Conservation (phyloP, 768 basidiomycete species). For the Serendipita sp. region DNA sequence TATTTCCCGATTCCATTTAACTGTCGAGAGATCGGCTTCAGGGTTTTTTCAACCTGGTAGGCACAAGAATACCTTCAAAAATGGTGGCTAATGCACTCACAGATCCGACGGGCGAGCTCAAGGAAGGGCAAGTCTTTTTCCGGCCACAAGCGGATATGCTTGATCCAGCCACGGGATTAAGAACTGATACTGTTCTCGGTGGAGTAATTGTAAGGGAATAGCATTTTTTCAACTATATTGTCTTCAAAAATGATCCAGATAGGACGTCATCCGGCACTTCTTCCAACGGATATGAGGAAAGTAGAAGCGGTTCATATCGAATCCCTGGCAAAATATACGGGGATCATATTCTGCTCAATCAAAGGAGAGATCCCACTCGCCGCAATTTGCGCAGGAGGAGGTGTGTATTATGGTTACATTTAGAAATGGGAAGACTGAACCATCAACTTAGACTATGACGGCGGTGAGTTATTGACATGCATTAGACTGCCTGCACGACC, state of each 20-base stretch:
- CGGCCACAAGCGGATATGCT: neutral
- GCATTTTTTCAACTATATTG: neutral
- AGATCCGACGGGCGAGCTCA: neutral
- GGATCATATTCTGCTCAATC: constrained; percentile 2
- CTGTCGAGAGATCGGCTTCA: neutral
- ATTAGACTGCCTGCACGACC: neutral
- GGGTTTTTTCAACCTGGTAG: constrained; percentile 3
- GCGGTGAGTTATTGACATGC: neutral
- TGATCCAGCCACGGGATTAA: neutral
- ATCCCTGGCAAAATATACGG: neutral
- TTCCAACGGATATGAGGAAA: neutral
- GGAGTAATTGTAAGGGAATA: neutral
- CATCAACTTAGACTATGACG: constrained; percentile 1
- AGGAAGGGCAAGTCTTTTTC: constrained; percentile 2
- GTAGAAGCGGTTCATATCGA: neutral
- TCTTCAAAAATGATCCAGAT: neutral
- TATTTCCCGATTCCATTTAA: neutral
- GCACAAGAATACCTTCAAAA: too few species aligned
- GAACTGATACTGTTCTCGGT: neutral
- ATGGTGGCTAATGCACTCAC: too few species aligned
- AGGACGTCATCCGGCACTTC: neutral
- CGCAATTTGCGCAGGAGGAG: neutral
- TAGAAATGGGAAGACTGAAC: neutral
- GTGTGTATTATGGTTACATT: neutral
- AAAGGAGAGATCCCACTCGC: neutral